Base-by-base conservation (phyloP, 1,284 basidiomycete genomes). In the Apiotrichum brassicae region DNA sequence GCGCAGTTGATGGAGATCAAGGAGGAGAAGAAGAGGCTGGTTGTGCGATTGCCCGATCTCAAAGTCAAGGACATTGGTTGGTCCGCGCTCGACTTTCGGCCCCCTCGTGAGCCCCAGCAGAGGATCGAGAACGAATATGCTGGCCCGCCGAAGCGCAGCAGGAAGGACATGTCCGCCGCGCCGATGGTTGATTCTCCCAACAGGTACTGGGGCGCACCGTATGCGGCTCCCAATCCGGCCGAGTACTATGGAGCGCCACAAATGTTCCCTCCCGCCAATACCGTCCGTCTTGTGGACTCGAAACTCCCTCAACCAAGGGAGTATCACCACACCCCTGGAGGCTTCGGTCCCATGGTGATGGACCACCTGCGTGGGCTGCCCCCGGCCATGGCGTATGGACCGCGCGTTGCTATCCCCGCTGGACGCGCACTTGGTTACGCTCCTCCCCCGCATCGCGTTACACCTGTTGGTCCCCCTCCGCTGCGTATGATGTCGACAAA, bases 1-100 rank as follows among this genome's bases (percentile, higher is more conserved):
- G 86, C 89, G 3, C 82, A 82, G 9, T 74, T 89, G 34, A 64
- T 87, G 12, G 77, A 81, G 43, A 81, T 87, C 18, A 73, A 85
- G 34, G 83, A 86, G 55, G 82, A 82, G 53, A 78, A 76, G 2
- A 76, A 79, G 44, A 81, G 80, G 11, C 81, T 90, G 1, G 82
- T 86, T 61, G 86, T 91, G 16, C 46, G 51, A 18, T 22, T 54
- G 12, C 34, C 35, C 3, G 46, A 53, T 35, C 33, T 40, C 11
- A 25, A 24, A 11, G 14, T 39, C 20, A 32, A 40, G 23, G 40
- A 49, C 30, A 37, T 54, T 6, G 32, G 39, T 6, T 58, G 52
- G 52, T 48, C 28, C 5, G 40, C 47, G 18, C 45, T 58, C 35
- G 56, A 58, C 38, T 54, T 58, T 30, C 46, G 33, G 9, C 33